These are phyloP conservation scores for Ustilago curta DNA, from an alignment of 1,284 basidiomycete genomes.

Conservation along the genomic window DNA sequence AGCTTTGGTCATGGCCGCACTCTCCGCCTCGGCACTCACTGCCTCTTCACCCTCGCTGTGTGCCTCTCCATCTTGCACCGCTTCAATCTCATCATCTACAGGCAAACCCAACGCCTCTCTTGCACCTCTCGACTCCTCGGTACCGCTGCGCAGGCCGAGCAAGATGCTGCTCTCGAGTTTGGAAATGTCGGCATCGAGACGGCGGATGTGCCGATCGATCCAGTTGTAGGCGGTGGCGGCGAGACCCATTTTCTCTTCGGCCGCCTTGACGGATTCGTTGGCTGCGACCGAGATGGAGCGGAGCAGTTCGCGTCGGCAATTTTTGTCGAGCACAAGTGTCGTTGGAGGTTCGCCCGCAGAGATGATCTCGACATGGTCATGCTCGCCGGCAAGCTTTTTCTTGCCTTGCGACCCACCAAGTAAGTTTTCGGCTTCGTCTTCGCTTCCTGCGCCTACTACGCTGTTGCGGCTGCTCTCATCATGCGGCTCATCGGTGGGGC, in stretches of 20 bases:
- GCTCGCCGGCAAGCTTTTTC: neutral
- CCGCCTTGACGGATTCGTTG: slow-evolving; percentile 63
- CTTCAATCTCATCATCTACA: slow-evolving; percentile 9
- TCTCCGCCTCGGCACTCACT: slow-evolving; percentile 35
- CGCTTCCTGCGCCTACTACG: slow-evolving; percentile 11
- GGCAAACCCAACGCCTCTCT: slow-evolving; percentile 51
- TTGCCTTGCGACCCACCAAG: slow-evolving; percentile 28
- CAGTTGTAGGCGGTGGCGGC: slow-evolving; percentile 72
- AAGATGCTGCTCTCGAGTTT: slow-evolving; percentile 61
- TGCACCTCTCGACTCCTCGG: slow-evolving; percentile 49
- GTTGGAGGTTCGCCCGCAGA: neutral
- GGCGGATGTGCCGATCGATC: slow-evolving; percentile 73
- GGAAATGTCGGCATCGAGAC: slow-evolving; percentile 71
- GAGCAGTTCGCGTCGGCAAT: slow-evolving; percentile 19
- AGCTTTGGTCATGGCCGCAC: slow-evolving; percentile 37
- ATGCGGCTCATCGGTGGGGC: neutral
- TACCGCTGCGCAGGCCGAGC: slow-evolving; percentile 55
- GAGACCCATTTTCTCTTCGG: slow-evolving; percentile 72
- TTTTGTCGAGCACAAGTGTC: slow-evolving; percentile 8
- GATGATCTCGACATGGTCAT: neutral
- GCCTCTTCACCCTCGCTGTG: neutral
- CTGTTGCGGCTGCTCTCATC: neutral
- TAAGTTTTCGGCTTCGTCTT: slow-evolving; percentile 42
- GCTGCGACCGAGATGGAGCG: slow-evolving; percentile 33
- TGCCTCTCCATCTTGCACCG: slow-evolving; percentile 11